A percentile compares a stretch with the other conserved stretches of the same genome.
Conservation (phyloP, 768 basidiomycete species). For the Flagelloscypha sp. region DNA sequence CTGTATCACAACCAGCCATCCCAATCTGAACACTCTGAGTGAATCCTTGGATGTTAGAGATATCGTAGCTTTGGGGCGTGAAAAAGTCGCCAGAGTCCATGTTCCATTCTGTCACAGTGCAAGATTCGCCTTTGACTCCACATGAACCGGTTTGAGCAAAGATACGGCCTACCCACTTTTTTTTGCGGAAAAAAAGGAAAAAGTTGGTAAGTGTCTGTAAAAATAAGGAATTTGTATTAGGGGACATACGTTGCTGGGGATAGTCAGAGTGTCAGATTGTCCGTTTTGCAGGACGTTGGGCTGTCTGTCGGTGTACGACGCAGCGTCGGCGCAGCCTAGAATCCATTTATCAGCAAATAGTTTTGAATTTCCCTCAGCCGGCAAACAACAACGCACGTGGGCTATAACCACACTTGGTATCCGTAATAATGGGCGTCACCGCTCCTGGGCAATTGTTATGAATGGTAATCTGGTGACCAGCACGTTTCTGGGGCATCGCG, state of each 20-base stretch:
- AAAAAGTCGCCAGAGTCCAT: conserved; percentile 17
- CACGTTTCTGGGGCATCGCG: too few species aligned
- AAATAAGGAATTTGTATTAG: neutral
- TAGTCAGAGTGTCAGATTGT: conserved; percentile 19
- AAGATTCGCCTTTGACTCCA: conserved; percentile 29
- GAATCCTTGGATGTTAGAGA: conserved; percentile 37
- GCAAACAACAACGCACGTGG: conserved; percentile 16
- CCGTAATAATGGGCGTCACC: conserved; percentile 27
- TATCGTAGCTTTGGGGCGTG: conserved; percentile 29
- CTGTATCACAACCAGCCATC: conserved; percentile 30
- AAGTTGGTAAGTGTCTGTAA: neutral
- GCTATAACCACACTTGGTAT: conserved; percentile 33
- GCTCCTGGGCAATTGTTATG: conserved; percentile 24
- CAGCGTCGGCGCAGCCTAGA: conserved; percentile 8
- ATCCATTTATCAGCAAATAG: neutral
- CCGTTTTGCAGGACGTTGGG: conserved; percentile 21
- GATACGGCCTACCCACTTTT: conserved; percentile 37
- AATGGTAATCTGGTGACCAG: conserved; percentile 22
- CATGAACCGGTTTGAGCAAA: conserved; percentile 30
- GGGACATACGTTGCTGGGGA: conserved; percentile 20
- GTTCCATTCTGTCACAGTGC: conserved; percentile 32
- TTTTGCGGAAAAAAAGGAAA: conserved; percentile 10
- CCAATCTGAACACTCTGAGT: conserved; percentile 28
- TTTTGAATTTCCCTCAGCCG: neutral
- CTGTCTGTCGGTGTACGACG: conserved; percentile 25